Evolutionary conservation across 495 filamentous ascomycete species (phyloP).

Genomic region (Penicillium riverlandense): DNA sequence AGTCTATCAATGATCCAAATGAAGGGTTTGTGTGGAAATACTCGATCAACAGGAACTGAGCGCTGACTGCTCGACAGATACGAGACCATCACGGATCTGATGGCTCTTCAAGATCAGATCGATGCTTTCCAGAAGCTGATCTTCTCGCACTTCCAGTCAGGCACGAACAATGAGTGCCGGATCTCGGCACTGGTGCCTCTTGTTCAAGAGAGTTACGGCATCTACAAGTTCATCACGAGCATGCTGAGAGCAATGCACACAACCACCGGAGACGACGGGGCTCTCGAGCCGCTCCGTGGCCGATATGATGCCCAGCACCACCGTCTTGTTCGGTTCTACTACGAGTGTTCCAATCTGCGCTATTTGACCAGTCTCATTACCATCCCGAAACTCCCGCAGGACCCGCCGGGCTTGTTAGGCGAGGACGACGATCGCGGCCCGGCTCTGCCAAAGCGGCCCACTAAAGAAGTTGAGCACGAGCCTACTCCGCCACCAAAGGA

Average conservation of each 20-base stretch:
- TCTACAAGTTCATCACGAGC: constrained; percentile 93
- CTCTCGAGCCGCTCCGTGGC: constrained; percentile 78
- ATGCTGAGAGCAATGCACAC: constrained; percentile 97
- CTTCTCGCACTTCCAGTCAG: constrained; percentile 88
- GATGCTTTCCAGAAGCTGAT: constrained; percentile 97
- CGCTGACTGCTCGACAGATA: constrained; percentile 47
- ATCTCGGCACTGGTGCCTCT: constrained; percentile 90
- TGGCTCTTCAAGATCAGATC: constrained; percentile 95
- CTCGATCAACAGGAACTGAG: background rate
- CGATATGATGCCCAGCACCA: constrained; percentile 95
- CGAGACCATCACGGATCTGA: constrained; percentile 92
- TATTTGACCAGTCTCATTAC: constrained; percentile 96
- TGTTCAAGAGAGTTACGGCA: constrained; percentile 96
- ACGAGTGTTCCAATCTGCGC: constrained; percentile 94
- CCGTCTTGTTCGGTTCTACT: constrained; percentile 94
- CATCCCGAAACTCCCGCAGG: constrained; percentile 89
- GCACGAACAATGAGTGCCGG: constrained; percentile 90
- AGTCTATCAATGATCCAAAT: constrained; percentile 97
- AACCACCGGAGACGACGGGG: constrained; percentile 90
- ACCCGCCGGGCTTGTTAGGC: constrained; percentile 79
- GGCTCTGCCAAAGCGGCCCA: constrained; percentile 72
- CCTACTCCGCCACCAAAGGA: constrained; percentile 68
- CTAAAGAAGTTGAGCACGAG: constrained; percentile 52
- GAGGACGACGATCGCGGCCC: constrained; percentile 73
- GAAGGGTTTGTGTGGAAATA: constrained; percentile 53